Percentiles rank a stretch among this genome's conserved stretches.
phyloP scores from a whole-genome alignment of 2,329 filamentous ascomycete species.

The Fusarium sororula region DNA sequence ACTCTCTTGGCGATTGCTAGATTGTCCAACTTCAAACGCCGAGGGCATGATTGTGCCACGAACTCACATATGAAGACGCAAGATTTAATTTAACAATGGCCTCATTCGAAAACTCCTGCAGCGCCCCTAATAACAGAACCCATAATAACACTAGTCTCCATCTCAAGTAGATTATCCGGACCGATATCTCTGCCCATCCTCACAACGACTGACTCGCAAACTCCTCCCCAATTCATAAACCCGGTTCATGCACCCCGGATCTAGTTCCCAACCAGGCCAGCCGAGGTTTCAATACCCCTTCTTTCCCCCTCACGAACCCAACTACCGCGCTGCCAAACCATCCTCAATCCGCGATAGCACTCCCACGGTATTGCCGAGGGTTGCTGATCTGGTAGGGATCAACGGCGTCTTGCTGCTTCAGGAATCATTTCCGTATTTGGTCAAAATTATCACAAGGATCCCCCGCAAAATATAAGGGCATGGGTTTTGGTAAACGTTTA shows the following conservation, averaged over 20 bases:
- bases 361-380: neutral
- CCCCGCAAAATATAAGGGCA: neutral
- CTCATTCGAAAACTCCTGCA: neutral
- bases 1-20: neutral
- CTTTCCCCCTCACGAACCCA: neutral
- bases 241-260: constrained; percentile 15
- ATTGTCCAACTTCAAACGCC: neutral
- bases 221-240: neutral
- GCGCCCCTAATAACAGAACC: neutral
- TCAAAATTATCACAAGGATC: neutral
- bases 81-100: neutral
- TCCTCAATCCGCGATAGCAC: neutral
- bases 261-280: constrained; percentile 8
- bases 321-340: constrained; percentile 10
- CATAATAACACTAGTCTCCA: neutral
- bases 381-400: constrained; percentile 4
- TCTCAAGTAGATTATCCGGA: neutral
- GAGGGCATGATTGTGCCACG: neutral
- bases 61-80: neutral
- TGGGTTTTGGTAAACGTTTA: constrained; percentile 7
- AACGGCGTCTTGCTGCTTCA: neutral
- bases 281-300: constrained; percentile 18
- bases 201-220: neutral
- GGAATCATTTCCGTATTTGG: neutral
- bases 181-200: neutral